Percentiles rank a stretch among this genome's conserved stretches.
Evolutionary conservation across 2,329 filamentous ascomycete genomes (phyloP).

Genomic region (Sclerotinia minor): DNA sequence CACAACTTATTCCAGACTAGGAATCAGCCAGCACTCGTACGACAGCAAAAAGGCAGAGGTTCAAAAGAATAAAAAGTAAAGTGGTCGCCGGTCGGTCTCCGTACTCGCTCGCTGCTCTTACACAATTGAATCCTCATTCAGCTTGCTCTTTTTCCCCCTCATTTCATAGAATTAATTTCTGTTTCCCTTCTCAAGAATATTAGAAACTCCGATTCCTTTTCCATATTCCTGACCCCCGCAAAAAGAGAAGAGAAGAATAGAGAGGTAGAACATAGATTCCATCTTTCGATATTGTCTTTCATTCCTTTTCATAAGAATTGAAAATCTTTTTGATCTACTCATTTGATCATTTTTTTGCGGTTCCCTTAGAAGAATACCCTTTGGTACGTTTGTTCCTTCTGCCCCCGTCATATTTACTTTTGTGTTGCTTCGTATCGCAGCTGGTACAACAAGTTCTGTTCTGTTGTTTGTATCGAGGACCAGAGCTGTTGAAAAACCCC

Average conservation of each 20-base stretch:
- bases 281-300: constrained; percentile 8
- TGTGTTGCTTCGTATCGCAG: constrained; percentile 11
- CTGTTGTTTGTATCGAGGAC: not conserved
- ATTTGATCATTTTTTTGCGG: not conserved
- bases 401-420: not conserved
- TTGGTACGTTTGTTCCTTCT: constrained; percentile 21
- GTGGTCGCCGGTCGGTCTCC: not conserved
- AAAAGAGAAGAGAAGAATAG: not conserved
- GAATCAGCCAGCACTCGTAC: constrained; percentile 1
- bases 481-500: not conserved
- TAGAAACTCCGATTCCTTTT: constrained; percentile 1
- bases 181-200: not conserved
- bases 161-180: constrained; percentile 10
- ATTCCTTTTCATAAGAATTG: constrained; percentile 4
- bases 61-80: not conserved
- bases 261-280: constrained; percentile 1
- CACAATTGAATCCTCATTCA: not conserved
- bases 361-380: constrained; percentile 4
- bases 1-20: not conserved
- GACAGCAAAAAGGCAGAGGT: not conserved
- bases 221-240: constrained; percentile 1
- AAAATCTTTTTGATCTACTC: not conserved
- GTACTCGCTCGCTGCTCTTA: constrained; percentile 5
- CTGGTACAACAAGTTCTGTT: not conserved
- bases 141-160: not conserved